A percentile compares a stretch with the other conserved stretches of the same genome.
Conservation (phyloP, 805 yeast species). For the Myxozyma nipponensis region DNA sequence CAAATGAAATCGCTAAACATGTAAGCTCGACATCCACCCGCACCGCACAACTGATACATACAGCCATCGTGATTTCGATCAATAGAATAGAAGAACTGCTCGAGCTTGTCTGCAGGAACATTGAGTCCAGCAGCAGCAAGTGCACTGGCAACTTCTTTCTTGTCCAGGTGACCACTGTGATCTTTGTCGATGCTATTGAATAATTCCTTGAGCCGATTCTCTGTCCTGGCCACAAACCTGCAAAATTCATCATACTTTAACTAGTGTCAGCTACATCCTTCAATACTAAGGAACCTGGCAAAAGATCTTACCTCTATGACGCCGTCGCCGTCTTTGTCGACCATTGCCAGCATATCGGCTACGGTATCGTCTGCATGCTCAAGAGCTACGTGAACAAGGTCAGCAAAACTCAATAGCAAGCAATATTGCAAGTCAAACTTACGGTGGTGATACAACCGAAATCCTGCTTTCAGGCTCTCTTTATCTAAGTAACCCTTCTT, state of each 20-base stretch:
- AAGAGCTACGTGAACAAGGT: conserved; percentile 17
- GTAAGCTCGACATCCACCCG: conserved; percentile 44
- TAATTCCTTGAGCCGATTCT: conserved; percentile 27
- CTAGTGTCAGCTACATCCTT: conserved; percentile 4
- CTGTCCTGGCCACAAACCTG: conserved; percentile 31
- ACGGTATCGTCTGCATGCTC: conserved; percentile 22
- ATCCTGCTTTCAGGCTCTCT: conserved; percentile 40
- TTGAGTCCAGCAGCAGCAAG: conserved; percentile 52
- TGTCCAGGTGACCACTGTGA: conserved; percentile 41
- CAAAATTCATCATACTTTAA: conserved; percentile 28
- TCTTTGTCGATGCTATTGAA: conserved; percentile 32
- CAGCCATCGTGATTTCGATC: conserved; percentile 39
- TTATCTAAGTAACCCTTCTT: conserved; percentile 40
- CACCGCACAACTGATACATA: conserved; percentile 39
- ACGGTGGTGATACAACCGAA: conserved; percentile 49
- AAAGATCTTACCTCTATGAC: conserved; percentile 15
- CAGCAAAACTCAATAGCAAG: conserved; percentile 33
- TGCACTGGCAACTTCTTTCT: conserved; percentile 64
- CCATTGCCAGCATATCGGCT: conserved; percentile 9
- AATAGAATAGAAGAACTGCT: conserved; percentile 51
- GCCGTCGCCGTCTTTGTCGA: conserved; percentile 25
- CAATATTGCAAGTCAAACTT: conserved; percentile 35
- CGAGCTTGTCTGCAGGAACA: conserved; percentile 52
- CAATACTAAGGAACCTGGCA: no score
- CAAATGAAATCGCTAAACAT: conserved; percentile 53